phyloP scores from a whole-genome alignment of 208 protist genomes.

The Crithidia brevicula region DNA sequence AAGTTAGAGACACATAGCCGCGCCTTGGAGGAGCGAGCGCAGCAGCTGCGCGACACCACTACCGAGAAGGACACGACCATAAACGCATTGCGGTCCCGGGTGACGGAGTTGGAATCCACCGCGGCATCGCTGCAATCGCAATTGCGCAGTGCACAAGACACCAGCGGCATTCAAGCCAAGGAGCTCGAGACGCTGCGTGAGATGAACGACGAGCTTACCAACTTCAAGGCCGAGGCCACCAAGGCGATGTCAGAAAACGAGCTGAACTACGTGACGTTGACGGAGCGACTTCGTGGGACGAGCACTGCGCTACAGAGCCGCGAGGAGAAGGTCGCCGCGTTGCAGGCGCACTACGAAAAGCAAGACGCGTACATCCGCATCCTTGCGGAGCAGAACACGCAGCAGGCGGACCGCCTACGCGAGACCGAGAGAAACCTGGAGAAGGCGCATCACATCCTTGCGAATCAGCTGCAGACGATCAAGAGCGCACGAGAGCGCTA shows the following conservation, averaged over 20 bases:
- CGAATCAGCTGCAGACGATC: slow-evolving; percentile 79
- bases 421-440: slow-evolving; percentile 49
- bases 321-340: slow-evolving; percentile 69
- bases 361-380: slow-evolving; percentile 83
- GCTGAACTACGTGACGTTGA: slow-evolving; percentile 75
- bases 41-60: slow-evolving; percentile 25
- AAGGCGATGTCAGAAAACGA: slow-evolving; percentile 76
- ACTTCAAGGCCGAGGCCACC: slow-evolving; percentile 66
- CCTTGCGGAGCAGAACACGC: slow-evolving; percentile 73
- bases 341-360: slow-evolving; percentile 72
- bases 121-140: slow-evolving; percentile 42
- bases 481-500: slow-evolving; percentile 66
- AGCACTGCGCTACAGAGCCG: slow-evolving; percentile 42
- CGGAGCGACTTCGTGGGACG: slow-evolving; percentile 67
- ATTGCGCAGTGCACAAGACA: slow-evolving; percentile 51
- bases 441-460: slow-evolving; percentile 90
- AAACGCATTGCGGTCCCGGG: slow-evolving; percentile 9
- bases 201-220: slow-evolving; percentile 56
- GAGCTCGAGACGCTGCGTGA: slow-evolving; percentile 66
- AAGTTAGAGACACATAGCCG: slow-evolving; percentile 23
- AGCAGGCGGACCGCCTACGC: slow-evolving; percentile 46
- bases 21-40: slow-evolving; percentile 23
- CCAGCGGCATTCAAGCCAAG: slow-evolving; percentile 29
- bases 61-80: slow-evolving; percentile 19
- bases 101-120: slow-evolving; percentile 33